A percentile compares a stretch with the other conserved stretches of the same genome.
These are phyloP conservation scores for Leavenworthia alabamica DNA, from an alignment of 345 rosid species.

Conservation along the genomic window DNA sequence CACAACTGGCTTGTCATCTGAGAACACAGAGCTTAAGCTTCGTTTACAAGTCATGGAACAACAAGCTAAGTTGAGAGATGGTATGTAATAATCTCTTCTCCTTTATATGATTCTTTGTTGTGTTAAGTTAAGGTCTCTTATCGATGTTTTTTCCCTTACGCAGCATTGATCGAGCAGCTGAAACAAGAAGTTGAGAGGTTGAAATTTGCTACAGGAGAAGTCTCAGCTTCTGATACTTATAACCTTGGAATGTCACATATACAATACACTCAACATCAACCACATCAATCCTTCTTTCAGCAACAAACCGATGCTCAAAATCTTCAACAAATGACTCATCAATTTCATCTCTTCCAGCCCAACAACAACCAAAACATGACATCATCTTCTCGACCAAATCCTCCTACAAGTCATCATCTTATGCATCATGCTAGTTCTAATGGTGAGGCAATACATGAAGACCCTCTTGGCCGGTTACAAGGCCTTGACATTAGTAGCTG, in stretches of 20 bases:
- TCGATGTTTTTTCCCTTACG: conserved; percentile 5
- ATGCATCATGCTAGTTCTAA: conserved; percentile 28
- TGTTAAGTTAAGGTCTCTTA: neutral
- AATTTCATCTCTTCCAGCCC: conserved; percentile 48
- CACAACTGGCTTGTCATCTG: conserved; percentile 65
- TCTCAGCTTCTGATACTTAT: conserved; percentile 53
- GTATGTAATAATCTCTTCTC: conserved; percentile 28
- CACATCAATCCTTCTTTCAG: conserved; percentile 41
- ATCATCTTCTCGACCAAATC: conserved; percentile 13
- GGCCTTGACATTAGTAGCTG: conserved; percentile 75
- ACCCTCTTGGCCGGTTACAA: conserved; percentile 64
- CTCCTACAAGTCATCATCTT: conserved; percentile 34
- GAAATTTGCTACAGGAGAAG: conserved; percentile 66
- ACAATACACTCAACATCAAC: conserved; percentile 35
- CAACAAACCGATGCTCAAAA: conserved; percentile 34
- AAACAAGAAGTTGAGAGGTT: conserved; percentile 91
- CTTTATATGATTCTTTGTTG: no score
- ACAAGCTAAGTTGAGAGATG: conserved; percentile 82
- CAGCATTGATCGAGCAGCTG: conserved; percentile 77
- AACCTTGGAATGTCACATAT: conserved; percentile 63
- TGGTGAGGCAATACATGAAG: conserved; percentile 54
- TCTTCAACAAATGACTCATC: conserved; percentile 50
- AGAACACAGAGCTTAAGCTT: conserved; percentile 90
- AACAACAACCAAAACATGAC: conserved; percentile 26
- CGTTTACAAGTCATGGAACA: conserved; percentile 89